Evolutionary conservation across 768 basidiomycete genomes (phyloP).

Genomic region (Boletales sp.): DNA sequence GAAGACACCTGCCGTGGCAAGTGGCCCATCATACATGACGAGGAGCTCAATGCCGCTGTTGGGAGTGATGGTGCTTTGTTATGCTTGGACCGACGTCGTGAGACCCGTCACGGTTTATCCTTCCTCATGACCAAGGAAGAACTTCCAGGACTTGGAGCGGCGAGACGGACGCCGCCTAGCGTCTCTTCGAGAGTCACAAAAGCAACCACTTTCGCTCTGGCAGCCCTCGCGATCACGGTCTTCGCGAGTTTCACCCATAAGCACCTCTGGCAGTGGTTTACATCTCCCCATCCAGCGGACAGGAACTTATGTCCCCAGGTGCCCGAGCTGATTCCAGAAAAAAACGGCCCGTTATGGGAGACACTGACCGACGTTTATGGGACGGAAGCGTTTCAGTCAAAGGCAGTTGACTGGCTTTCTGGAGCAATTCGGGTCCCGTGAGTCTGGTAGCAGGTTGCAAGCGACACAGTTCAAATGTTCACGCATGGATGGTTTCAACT

Average conservation of each 20-base stretch:
- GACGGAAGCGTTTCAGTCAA: conserved; percentile 33
- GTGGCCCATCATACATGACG: too few species aligned
- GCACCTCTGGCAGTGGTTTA: neutral
- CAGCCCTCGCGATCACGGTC: conserved; percentile 13
- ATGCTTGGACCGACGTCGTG: too few species aligned
- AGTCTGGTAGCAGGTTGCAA: conserved; percentile 13
- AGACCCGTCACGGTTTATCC: neutral
- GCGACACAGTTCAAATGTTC: conserved; percentile 3
- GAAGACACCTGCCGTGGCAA: too few species aligned
- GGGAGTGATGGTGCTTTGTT: too few species aligned
- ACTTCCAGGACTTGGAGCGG: conserved; percentile 12
- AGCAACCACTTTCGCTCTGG: conserved; percentile 7
- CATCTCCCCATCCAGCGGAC: neutral
- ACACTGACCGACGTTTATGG: conserved; percentile 28
- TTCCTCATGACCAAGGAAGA: conserved; percentile 16
- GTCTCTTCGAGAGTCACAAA: conserved; percentile 8
- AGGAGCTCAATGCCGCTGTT: too few species aligned
- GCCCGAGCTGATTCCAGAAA: conserved; percentile 30
- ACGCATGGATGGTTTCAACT: neutral
- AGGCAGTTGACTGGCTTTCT: conserved; percentile 35
- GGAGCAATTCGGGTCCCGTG: conserved; percentile 41
- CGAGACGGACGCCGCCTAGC: neutral
- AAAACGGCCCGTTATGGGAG: conserved; percentile 33
- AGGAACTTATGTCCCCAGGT: conserved; percentile 34
- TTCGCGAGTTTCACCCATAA: conserved; percentile 6